Conservation (phyloP, 2,329 filamentous ascomycete species). For the Ophiostoma novo-ulmi region DNA sequence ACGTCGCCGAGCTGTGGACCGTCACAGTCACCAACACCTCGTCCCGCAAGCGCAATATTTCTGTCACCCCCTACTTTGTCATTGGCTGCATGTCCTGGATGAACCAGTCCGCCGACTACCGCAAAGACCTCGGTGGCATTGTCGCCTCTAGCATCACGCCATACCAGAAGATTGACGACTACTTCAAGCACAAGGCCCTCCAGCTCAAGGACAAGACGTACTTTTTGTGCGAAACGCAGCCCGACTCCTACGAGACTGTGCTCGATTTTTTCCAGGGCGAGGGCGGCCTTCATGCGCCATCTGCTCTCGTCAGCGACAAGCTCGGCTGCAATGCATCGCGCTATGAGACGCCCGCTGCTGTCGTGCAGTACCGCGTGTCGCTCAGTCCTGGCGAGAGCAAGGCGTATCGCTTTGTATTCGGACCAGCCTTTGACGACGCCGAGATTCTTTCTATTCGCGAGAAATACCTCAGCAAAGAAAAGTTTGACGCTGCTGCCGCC, state of each 20-base stretch:
- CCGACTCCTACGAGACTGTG: conserved; percentile 49
- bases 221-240: conserved; percentile 49
- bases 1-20: conserved; percentile 53
- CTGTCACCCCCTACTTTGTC: conserved; percentile 53
- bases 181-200: conserved; percentile 52
- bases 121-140: conserved; percentile 44
- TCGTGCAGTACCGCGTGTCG: not conserved
- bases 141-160: conserved; percentile 51
- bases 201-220: conserved; percentile 55
- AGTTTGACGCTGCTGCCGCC: conserved; percentile 35
- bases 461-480: not conserved
- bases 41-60: conserved; percentile 42
- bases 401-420: not conserved
- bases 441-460: not conserved
- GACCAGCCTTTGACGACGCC: not conserved
- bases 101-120: conserved; percentile 54
- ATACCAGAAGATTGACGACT: conserved; percentile 53
- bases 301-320: not conserved
- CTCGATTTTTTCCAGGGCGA: conserved; percentile 53
- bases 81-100: conserved; percentile 60
- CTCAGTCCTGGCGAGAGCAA: not conserved
- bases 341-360: not conserved
- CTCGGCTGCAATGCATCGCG: conserved; percentile 1
- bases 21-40: conserved; percentile 49
- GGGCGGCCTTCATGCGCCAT: conserved; percentile 47